A percentile compares a stretch with the other conserved stretches of the same genome.
These are phyloP conservation scores for Starmerella apicola DNA, from an alignment of 805 yeast species.

Conservation along the genomic window DNA sequence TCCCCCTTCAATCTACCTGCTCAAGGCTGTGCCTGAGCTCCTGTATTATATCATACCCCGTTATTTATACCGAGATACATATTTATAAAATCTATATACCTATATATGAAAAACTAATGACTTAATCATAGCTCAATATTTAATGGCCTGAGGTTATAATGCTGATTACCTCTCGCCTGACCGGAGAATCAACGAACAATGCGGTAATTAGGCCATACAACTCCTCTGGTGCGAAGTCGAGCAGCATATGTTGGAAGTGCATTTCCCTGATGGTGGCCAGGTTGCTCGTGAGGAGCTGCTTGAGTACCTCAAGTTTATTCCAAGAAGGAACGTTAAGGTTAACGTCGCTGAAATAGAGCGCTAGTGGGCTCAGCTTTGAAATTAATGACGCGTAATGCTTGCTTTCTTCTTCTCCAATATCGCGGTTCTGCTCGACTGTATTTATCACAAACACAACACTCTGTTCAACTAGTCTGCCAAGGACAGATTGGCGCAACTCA, in stretches of 20 bases:
- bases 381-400: constrained; percentile 10
- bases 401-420: constrained; percentile 25
- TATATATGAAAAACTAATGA: no score
- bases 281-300: constrained; percentile 25
- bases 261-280: constrained; percentile 25
- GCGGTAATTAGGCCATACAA: constrained; percentile 25
- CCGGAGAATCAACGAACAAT: constrained; percentile 27
- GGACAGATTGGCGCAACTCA: constrained; percentile 14
- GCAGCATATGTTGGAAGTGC: constrained; percentile 22
- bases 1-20: no score
- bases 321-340: constrained; percentile 25
- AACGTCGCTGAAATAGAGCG: constrained; percentile 17
- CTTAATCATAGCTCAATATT: no score
- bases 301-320: constrained; percentile 29
- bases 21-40: background rate
- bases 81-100: no score
- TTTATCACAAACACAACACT: constrained; percentile 18
- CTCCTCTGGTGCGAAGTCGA: constrained; percentile 27
- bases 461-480: constrained; percentile 28
- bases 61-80: no score
- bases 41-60: no score
- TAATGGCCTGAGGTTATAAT: background rate
- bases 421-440: constrained; percentile 19
- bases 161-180: constrained; percentile 21
- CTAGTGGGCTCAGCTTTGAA: constrained; percentile 10